Base-by-base conservation (phyloP, 352 stramenopile species). In the Globisporangium irregulare region DNA sequence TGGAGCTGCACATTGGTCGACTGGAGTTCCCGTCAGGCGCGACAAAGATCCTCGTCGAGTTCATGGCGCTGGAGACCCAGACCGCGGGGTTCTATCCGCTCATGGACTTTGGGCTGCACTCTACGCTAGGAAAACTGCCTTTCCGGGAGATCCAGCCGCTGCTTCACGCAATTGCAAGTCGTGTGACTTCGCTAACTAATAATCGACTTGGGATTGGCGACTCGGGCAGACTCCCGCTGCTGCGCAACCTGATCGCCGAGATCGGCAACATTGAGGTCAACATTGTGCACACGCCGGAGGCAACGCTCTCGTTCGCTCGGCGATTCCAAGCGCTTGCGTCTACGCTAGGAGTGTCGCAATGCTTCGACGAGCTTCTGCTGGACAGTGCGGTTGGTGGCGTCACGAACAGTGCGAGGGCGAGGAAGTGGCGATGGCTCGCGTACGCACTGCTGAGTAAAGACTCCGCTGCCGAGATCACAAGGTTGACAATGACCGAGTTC, bases 1-100 rank as follows among this genome's bases (percentile, higher is more conserved):
- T 43, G 46, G 59, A 65, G 59, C 59, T 65, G 20, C 59, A 65
- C 59, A 58, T 57, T 24, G 43, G 43, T 58, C n/a, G 15, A 15
- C 59, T 65, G 59, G 18, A 27, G 8, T 24, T 24, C 22, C 22
- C 22, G 22, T 24, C 22, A 24, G 59, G 43, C n/a, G 25, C 59
- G 15, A 41, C 27, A 0, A 9, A 25, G 43, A 15, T 34, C 8
- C 43, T 65, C 20, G 48, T 43, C 14, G 27, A 58, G 4, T 65
- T 65, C 29, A 34, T 65, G 43, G 12, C 27, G 46, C 59, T 65
- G 15, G 15, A 29, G n/a, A 57, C 48, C 24, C 24, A 43, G 25
- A 65, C 43, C 14, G 14, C 18, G 0, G 59, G 59, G 46, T 29
- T 65, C 25, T 65, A 65, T 9, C 59, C 59, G 5, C 20, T 27